These are phyloP conservation scores for Talaromyces adpressus DNA, from an alignment of 495 filamentous ascomycete genomes.

Conservation along the genomic window DNA sequence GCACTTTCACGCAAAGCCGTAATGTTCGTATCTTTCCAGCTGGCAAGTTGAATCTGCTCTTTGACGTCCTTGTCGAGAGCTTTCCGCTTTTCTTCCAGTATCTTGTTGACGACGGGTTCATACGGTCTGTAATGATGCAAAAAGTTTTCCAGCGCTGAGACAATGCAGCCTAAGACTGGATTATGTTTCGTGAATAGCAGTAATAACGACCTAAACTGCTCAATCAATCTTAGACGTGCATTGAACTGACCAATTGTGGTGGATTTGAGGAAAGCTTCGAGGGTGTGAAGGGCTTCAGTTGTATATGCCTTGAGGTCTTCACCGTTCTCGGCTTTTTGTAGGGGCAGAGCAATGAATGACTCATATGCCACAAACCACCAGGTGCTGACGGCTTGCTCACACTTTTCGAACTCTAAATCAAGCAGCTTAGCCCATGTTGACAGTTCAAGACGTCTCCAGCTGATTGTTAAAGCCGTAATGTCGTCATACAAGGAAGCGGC, in stretches of 20 bases:
- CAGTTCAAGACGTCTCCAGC: conserved; percentile 85
- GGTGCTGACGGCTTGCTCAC: conserved; percentile 63
- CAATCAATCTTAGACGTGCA: conserved; percentile 63
- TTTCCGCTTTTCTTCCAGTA: conserved; percentile 53
- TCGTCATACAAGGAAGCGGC: conserved; percentile 61
- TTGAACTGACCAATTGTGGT: conserved; percentile 75
- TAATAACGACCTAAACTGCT: conserved; percentile 53
- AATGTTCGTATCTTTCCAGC: conserved; percentile 97
- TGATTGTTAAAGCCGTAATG: conserved; percentile 67
- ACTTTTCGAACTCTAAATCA: conserved; percentile 72
- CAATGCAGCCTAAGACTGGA: conserved; percentile 40
- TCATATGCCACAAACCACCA: conserved; percentile 99
- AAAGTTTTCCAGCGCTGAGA: conserved; percentile 67
- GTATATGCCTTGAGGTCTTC: conserved; percentile 55
- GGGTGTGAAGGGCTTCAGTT: conserved; percentile 56
- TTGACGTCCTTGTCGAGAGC: conserved; percentile 79
- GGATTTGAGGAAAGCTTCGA: conserved; percentile 67
- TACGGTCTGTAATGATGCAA: conserved; percentile 65
- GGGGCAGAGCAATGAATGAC: conserved; percentile 67
- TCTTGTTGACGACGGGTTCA: conserved; percentile 51
- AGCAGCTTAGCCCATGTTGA: conserved; percentile 88
- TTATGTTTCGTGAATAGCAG: conserved; percentile 46
- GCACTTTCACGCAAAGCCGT: conserved; percentile 81
- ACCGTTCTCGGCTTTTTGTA: conserved; percentile 50
- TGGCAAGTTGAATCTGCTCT: conserved; percentile 78